Evolutionary conservation across 108 stramenopile genomes (phyloP), one percentile per base, ranked within the genome.

Genomic region (Cyclostephanos invisitatus): DNA sequence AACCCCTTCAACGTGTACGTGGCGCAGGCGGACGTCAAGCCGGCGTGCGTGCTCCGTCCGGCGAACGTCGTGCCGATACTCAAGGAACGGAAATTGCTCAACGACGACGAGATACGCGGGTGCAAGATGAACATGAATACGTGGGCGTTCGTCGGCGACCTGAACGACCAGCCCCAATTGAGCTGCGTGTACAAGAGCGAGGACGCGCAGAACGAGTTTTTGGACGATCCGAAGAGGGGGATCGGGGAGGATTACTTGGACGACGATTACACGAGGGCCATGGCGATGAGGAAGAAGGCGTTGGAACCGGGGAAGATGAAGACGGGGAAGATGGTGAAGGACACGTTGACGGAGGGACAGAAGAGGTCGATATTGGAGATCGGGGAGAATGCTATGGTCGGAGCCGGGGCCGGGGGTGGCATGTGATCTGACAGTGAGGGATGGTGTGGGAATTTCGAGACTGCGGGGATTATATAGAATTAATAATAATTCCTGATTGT

Each of bases 1-100:
- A 96, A 97, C 77, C 97, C 97, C 7, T 97, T 97, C 80, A 93
- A 94, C 82, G 92, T 97, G 17, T 96, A 96, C 70, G 96, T 97
- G 15, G 83, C 95, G 15, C 96, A 97, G 72, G 95, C 94, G 21
- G 97, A 97, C 78, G 95, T 95, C 38, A 97, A 97, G 73, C 97
- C 97, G 3, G 95, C 92, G n/a, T 97, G 97, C 67, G 97, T 97
- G 7, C 64, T 97, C 48, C 87, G 97, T 10, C 84, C 80, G 32
- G 46, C 89, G 44, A 97, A 97, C 70, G 85, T 95, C 14, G 97
- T 96, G 21, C 84, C 92, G 7, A 81, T 96, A 21, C 69, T 96
- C 63, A 87, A 88, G 55, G 88, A 91, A 38, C 65, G 85, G 37
- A 75, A 89, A 9, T 81, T 97, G 42, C 68, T 97, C 25, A 93